These are phyloP conservation scores for Haberlea rhodopensis DNA, from an alignment of 257 asterid species.

Conservation along the genomic window DNA sequence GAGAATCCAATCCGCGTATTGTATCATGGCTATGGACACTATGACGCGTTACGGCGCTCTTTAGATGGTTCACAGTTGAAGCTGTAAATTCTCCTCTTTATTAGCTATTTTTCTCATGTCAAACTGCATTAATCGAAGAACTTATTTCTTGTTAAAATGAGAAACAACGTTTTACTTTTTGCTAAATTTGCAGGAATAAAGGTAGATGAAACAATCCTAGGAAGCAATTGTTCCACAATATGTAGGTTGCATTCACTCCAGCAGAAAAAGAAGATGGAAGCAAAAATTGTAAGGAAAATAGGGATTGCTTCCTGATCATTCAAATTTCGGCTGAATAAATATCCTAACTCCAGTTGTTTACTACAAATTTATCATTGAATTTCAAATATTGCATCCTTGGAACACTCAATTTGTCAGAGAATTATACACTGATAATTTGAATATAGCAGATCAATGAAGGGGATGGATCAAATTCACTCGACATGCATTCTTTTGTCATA, in stretches of 20 bases:
- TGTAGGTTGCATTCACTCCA: conserved; percentile 7
- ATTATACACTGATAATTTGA: conserved; percentile 13
- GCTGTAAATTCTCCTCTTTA: conserved; percentile 28
- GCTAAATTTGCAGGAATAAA: conserved; percentile 32
- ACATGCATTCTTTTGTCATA: too few species aligned
- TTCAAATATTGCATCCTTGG: background rate
- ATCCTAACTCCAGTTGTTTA: conserved; percentile 11
- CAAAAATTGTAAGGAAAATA: background rate
- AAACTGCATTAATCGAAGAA: background rate
- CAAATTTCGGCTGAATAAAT: conserved; percentile 3
- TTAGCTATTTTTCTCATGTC: background rate
- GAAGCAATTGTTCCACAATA: background rate
- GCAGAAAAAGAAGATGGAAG: conserved; percentile 12
- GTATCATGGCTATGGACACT: conserved; percentile 72
- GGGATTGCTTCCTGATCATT: conserved; percentile 9
- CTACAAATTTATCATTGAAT: conserved; percentile 13
- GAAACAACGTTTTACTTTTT: background rate
- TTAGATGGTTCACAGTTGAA: conserved; percentile 34
- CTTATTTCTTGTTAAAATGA: background rate
- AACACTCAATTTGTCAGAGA: conserved; percentile 14
- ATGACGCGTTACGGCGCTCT: conserved; percentile 50
- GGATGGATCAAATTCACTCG: background rate
- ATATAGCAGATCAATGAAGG: background rate
- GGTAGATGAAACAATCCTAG: conserved; percentile 26
- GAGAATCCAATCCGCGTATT: conserved; percentile 62